A percentile compares a stretch with the other conserved stretches of the same genome.
phyloP scores from a whole-genome alignment of 2,329 filamentous ascomycete genomes.

The Ophiostoma sp. region DNA sequence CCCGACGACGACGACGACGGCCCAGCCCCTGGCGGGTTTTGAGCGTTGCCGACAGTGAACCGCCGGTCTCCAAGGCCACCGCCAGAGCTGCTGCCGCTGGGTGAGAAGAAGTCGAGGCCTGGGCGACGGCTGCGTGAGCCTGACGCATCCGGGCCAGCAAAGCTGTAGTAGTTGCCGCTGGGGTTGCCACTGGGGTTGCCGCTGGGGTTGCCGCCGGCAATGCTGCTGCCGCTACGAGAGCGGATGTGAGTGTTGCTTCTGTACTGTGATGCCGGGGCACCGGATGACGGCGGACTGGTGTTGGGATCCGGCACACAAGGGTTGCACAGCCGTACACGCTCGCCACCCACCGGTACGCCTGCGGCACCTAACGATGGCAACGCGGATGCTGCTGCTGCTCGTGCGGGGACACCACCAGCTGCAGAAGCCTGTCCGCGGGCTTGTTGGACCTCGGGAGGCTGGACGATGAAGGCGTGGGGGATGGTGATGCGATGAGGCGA shows the following conservation, averaged over 20 bases:
- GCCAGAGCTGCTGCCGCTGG: neutral
- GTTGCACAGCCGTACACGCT: slow-evolving; percentile 56
- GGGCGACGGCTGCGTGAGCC: slow-evolving; percentile 28
- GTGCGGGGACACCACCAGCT: neutral
- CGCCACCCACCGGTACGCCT: slow-evolving; percentile 44
- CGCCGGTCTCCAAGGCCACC: neutral
- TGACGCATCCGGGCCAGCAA: too few relatives aligned
- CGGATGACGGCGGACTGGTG: slow-evolving; percentile 44
- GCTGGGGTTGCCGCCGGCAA: neutral
- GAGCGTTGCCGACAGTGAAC: neutral
- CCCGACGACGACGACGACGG: neutral
- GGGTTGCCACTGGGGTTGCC: too few relatives aligned
- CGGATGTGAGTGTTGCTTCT: slow-evolving; percentile 4
- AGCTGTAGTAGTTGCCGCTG: too few relatives aligned
- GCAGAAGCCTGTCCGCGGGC: slow-evolving; percentile 1
- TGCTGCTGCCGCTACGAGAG: slow-evolving; percentile 13
- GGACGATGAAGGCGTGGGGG: slow-evolving; percentile 86
- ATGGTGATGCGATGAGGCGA: slow-evolving; percentile 95
- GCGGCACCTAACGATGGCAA: neutral
- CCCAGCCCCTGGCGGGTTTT: too few relatives aligned
- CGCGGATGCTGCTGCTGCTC: neutral
- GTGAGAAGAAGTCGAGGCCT: neutral
- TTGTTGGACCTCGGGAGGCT: slow-evolving; percentile 50
- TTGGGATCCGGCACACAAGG: slow-evolving; percentile 59
- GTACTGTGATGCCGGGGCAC: too few relatives aligned